Evolutionary conservation across 768 basidiomycete genomes (phyloP).

Genomic region (Phlebiopsis flavidoalba): DNA sequence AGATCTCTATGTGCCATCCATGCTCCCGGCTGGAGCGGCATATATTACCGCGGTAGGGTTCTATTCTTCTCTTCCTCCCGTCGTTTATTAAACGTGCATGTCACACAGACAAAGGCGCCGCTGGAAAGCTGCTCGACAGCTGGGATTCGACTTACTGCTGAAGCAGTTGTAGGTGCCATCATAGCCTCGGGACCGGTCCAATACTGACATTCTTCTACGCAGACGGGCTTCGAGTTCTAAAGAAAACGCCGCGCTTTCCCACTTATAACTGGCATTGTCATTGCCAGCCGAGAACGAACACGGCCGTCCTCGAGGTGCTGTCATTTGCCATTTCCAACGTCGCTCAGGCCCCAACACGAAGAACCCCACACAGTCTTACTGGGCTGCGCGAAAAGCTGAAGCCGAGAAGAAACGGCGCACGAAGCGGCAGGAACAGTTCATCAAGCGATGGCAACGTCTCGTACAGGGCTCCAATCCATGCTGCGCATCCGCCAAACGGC

Average conservation of each 20-base stretch:
- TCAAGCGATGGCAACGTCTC: slow-evolving; percentile 87
- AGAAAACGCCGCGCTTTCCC: slow-evolving; percentile 87
- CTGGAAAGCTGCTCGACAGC: slow-evolving; percentile 82
- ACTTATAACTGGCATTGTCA: slow-evolving; percentile 78
- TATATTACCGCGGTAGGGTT: slow-evolving; percentile 78
- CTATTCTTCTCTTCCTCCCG: neutral
- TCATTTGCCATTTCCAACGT: neutral
- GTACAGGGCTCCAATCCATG: slow-evolving; percentile 86
- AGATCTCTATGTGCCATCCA: slow-evolving; percentile 90
- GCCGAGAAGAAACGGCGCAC: slow-evolving; percentile 70
- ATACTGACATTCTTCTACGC: slow-evolving; percentile 1
- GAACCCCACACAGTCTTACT: slow-evolving; percentile 76
- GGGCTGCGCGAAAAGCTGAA: slow-evolving; percentile 65
- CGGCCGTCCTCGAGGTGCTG: slow-evolving; percentile 69
- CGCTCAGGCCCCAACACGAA: neutral
- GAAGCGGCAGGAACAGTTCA: slow-evolving; percentile 72
- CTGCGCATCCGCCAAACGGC: slow-evolving; percentile 66
- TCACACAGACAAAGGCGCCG: slow-evolving; percentile 58
- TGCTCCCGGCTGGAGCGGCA: slow-evolving; percentile 84
- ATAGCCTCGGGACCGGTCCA: neutral
- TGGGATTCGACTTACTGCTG: slow-evolving; percentile 89
- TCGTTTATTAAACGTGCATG: neutral
- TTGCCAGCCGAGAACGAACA: slow-evolving; percentile 78
- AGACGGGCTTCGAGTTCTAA: slow-evolving; percentile 98
- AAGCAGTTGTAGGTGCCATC: slow-evolving; percentile 76